Conservation (phyloP, 495 filamentous ascomycete species). For the Tuber umbilicatum region DNA sequence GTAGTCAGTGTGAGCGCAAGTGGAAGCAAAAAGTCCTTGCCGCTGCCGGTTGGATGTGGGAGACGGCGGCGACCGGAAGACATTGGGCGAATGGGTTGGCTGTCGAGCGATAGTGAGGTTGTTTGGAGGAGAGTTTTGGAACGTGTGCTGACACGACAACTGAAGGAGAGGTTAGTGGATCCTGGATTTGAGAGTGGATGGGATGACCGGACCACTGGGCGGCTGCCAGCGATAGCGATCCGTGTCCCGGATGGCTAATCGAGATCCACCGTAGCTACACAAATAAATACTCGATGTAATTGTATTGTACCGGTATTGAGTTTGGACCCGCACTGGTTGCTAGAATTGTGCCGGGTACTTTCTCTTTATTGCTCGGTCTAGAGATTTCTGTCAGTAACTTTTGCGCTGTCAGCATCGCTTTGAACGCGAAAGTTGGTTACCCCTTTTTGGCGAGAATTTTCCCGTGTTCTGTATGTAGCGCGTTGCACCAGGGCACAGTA, state of each 20-base stretch:
- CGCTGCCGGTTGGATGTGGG: conserved; percentile 8
- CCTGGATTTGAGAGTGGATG: background rate
- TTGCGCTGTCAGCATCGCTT: background rate
- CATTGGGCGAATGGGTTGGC: conserved; percentile 17
- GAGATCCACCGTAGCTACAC: background rate
- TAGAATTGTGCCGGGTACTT: background rate
- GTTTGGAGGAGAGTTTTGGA: conserved; percentile 10
- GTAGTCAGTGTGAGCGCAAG: conserved; percentile 37
- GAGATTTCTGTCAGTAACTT: background rate
- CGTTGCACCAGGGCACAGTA: background rate
- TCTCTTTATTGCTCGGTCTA: background rate
- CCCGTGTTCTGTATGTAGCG: background rate
- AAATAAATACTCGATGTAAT: background rate
- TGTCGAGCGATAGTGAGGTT: conserved; percentile 10
- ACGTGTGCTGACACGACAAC: conserved; percentile 22
- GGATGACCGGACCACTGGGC: background rate
- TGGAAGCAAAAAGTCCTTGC: conserved; percentile 32
- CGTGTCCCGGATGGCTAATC: background rate
- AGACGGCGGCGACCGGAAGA: conserved; percentile 27
- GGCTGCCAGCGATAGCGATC: background rate
- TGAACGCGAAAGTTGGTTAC: background rate
- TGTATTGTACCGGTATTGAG: background rate
- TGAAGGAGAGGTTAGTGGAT: conserved; percentile 13
- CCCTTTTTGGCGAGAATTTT: background rate
- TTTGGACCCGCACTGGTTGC: background rate